phyloP scores from a whole-genome alignment of 768 basidiomycete genomes.

The Leccinum variicolor region DNA sequence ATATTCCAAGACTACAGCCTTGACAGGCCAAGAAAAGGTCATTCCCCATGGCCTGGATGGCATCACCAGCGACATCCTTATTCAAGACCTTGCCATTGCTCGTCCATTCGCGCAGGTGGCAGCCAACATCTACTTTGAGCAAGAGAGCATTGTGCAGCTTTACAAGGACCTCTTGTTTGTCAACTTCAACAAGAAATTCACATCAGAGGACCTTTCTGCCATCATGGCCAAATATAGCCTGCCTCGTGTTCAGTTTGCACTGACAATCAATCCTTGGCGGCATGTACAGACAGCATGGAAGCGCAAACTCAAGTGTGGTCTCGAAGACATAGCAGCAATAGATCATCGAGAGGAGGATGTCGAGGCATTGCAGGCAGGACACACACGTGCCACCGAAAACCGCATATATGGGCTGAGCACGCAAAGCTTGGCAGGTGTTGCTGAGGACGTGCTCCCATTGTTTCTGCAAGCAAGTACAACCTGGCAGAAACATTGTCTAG shows the following conservation, averaged over 20 bases:
- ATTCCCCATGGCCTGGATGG: background rate
- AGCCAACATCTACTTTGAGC: background rate
- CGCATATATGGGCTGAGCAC: background rate
- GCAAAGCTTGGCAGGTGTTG: background rate
- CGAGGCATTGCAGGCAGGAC: background rate
- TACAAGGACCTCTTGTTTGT: background rate
- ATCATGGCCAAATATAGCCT: background rate
- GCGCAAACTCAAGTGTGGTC: background rate
- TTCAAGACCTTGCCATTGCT: background rate
- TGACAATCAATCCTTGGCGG: constrained; percentile 1
- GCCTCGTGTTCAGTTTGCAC: background rate
- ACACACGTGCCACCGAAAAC: background rate
- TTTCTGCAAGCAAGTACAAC: background rate
- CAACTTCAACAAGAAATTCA: background rate
- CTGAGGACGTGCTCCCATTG: background rate
- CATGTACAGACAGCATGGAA: constrained; percentile 7
- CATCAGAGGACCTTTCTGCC: background rate
- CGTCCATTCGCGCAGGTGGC: background rate
- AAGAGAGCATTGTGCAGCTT: background rate
- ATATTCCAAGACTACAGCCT: background rate
- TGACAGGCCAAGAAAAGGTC: background rate
- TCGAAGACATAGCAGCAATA: background rate
- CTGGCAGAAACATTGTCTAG: background rate
- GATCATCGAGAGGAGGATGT: background rate
- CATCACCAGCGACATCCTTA: background rate